These are phyloP conservation scores for Apiospora rasikravindrae DNA, from an alignment of 2,329 filamentous ascomycete species.

Conservation along the genomic window DNA sequence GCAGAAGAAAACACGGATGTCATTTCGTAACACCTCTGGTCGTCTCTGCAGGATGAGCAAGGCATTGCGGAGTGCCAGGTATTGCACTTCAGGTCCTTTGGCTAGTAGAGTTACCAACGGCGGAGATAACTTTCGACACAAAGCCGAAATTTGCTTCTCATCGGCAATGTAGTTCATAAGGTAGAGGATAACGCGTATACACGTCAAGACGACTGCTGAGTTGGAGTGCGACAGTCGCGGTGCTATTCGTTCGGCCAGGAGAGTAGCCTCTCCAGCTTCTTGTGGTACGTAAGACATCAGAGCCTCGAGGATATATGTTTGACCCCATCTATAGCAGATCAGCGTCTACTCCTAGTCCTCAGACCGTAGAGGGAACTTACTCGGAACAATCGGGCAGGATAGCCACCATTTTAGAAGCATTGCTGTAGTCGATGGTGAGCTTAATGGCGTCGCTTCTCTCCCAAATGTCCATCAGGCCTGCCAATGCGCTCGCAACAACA, in stretches of 20 bases:
- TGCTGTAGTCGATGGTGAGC: conserved; percentile 95
- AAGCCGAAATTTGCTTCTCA: conserved; percentile 81
- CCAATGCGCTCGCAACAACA: conserved; percentile 92
- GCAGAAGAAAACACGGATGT: conserved; percentile 99
- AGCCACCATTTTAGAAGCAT: conserved; percentile 97
- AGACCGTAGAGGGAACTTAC: conserved; percentile 55
- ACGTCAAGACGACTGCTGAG: conserved; percentile 93
- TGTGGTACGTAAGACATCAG: conserved; percentile 98
- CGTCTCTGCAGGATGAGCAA: conserved; percentile 90
- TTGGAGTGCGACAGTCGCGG: conserved; percentile 97
- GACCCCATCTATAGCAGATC: conserved; percentile 76
- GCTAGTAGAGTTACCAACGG: conserved; percentile 93
- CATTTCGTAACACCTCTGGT: conserved; percentile 91
- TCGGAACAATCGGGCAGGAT: conserved; percentile 97
- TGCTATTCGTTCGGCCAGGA: conserved; percentile 91
- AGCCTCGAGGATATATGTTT: conserved; percentile 97
- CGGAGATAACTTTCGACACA: conserved; percentile 93
- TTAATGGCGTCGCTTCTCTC: conserved; percentile 97
- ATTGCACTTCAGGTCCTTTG: conserved; percentile 98
- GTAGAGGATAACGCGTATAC: conserved; percentile 94
- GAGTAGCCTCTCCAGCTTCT: conserved; percentile 82
- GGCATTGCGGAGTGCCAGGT: conserved; percentile 91
- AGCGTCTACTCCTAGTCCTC: not conserved
- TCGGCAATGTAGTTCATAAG: conserved; percentile 98
- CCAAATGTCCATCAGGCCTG: conserved; percentile 96